These are phyloP conservation scores for Amborella trichopoda DNA, from an alignment of 164 flowering plant genomes.

Conservation along the genomic window DNA sequence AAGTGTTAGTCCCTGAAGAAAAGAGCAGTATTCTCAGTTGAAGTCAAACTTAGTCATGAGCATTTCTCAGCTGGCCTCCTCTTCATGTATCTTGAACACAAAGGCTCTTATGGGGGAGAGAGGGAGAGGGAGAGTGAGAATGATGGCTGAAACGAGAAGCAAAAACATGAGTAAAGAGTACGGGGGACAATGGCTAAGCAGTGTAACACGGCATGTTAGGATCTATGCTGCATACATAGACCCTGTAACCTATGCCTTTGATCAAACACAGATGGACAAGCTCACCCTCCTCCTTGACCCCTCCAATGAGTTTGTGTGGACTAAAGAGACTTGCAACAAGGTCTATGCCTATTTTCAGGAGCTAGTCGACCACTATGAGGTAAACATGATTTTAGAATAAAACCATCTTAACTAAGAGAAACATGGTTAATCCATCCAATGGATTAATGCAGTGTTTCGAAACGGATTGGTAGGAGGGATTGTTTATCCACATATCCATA, in stretches of 20 bases:
- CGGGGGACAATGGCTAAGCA: slow-evolving; percentile 84
- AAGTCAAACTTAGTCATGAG: no score
- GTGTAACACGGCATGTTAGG: slow-evolving; percentile 65
- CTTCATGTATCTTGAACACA: no score
- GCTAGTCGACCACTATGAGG: slow-evolving; percentile 92
- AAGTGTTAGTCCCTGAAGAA: no score
- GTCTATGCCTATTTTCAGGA: slow-evolving; percentile 77
- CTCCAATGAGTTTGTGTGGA: slow-evolving; percentile 76
- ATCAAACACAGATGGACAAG: slow-evolving; percentile 88
- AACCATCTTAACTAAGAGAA: no score
- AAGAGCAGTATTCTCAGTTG: no score
- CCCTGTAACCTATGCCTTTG: slow-evolving; percentile 65
- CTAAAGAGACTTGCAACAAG: slow-evolving; percentile 48
- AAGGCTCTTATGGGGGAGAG: background rate
- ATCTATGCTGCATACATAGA: slow-evolving; percentile 81
- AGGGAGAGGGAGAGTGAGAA: background rate
- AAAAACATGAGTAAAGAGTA: slow-evolving; percentile 59
- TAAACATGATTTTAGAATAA: no score
- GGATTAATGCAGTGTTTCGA: no score
- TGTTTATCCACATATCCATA: no score
- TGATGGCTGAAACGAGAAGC: slow-evolving; percentile 23
- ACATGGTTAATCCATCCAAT: no score
- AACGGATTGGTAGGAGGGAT: no score
- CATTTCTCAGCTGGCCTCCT: no score
- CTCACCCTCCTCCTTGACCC: slow-evolving; percentile 85